Conservation (phyloP, 192 early-diverging fungal genomes). For the Coemansia sp. region DNA sequence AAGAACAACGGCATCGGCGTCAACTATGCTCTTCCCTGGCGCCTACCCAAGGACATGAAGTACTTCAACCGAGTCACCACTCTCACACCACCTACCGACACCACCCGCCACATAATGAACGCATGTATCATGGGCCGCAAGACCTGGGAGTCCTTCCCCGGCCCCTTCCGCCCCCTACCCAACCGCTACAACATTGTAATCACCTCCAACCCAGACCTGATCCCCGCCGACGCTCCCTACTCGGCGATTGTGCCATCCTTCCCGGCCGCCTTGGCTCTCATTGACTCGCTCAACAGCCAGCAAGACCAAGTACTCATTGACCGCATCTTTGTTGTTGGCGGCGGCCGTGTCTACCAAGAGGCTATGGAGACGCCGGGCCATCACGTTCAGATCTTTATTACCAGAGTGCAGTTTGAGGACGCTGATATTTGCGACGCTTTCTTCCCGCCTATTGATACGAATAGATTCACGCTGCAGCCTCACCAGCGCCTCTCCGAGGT, state of each 20-base stretch:
- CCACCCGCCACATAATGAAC: slow-evolving; percentile 56
- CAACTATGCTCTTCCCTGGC: slow-evolving; percentile 80
- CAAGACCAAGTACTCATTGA: slow-evolving; percentile 12
- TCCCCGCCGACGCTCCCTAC: slow-evolving; percentile 29
- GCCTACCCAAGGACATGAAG: slow-evolving; percentile 80
- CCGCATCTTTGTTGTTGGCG: slow-evolving; percentile 84
- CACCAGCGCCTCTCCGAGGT: slow-evolving; percentile 58
- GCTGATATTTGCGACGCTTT: slow-evolving; percentile 77
- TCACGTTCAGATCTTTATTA: slow-evolving; percentile 66
- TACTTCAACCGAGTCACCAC: slow-evolving; percentile 77
- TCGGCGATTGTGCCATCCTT: slow-evolving; percentile 30
- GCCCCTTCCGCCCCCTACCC: slow-evolving; percentile 75
- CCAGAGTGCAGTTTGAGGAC: slow-evolving; percentile 60
- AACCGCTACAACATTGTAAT: slow-evolving; percentile 86
- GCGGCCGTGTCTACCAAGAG: slow-evolving; percentile 72
- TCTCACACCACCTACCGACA: background rate
- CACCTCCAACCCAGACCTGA: slow-evolving; percentile 62
- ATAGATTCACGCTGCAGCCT: slow-evolving; percentile 41
- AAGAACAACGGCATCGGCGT: slow-evolving; percentile 78
- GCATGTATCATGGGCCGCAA: slow-evolving; percentile 92
- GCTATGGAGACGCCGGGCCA: slow-evolving; percentile 63
- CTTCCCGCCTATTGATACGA: slow-evolving; percentile 65
- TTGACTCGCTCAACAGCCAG: slow-evolving; percentile 41
- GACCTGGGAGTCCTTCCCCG: slow-evolving; percentile 94
- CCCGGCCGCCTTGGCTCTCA: slow-evolving; percentile 46